Evolutionary conservation across 2,329 filamentous ascomycete genomes (phyloP), one percentile per base, ranked within the genome.

Genomic region (Herpotrichia juniperi): DNA sequence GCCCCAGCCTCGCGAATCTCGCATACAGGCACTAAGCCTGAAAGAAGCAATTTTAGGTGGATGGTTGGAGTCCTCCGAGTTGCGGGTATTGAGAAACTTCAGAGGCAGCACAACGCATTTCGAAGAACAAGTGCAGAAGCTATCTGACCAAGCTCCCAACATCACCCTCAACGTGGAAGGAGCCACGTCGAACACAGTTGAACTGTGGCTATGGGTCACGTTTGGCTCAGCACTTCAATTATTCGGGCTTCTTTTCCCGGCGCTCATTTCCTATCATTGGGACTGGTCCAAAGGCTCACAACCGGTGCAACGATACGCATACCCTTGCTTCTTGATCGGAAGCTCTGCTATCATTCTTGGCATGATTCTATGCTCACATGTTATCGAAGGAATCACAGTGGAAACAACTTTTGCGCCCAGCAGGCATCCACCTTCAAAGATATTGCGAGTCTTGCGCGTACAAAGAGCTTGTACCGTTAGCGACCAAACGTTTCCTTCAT

Each of bases 281-380:
- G 19, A 35, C 21, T 45, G 17, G 28, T 28, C 12, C 6, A 50
- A 50, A 39, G 34, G 16, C 6, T 14, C 40, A 19, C 5, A 28
- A 21, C 26, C 26, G 17, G 19, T 46, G 12, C 42, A 12, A 30
- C 4, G 3, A 3, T 50, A 44, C 19, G 48, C 48, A 16, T 50
- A 50, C 24, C 48, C 48, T 5, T 45, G 39, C 19, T 50, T 50
- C 25, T 26, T 46, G 14, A 28, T 28, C 17, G 42, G 48, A 11
- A 12, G 40, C 5, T 28, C 10, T 25, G 30, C 22, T n/a, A 21
- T 50, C 12, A 50, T 19, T 2, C 2, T 46, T 4, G 48, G 48
- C 11, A 30, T 39, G 5, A 26, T 50, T 14, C 30, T 50, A n/a
- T 50, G 48, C 17, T 50, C 42, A 3, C 40, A 50, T 46, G 48